Evolutionary conservation across 257 asterid species (phyloP), one percentile per base, ranked within the genome.

Genomic region (Coffea eugenioides): DNA sequence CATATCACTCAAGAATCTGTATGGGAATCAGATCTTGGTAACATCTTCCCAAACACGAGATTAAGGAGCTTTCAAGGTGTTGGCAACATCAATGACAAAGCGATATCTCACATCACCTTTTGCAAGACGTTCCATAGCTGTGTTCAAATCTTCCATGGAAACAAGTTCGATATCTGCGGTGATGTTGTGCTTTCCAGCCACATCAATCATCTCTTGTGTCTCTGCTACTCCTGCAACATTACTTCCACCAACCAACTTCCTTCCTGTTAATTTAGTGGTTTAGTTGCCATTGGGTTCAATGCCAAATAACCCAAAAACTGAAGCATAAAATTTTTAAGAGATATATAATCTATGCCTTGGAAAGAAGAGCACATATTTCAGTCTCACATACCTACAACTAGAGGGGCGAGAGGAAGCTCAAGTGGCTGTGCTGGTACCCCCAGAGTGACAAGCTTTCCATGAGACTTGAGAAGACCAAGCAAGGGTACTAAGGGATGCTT

Each of bases 21-120:
- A 25, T 31, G 10, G 36, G 9, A 20, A 9, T 20, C 56, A 70
- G 36, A 70, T 43, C 56, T 31, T 20, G 74, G 25, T 12, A 23
- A 54, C 0, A 70, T 1, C 18, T 14, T 2, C 12, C 12, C 74
- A 2, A 70, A 56, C 74, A 70, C 34, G 15, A 48, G 43, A 67
- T 23, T 66, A 77, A 66, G 80, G 80, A 66, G 79, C 79, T 69
- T 80, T 80, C 75, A 80, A 56, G 39, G 83, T 74, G 79, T 84
- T 84, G 73, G 73, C 83, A 16, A 84, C 79, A 3, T 81, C 83
- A 6, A 84, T 68, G 59, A 81, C 85, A 36, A 81, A 81, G 21
- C 93, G 90, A 76, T 88, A 91, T 86, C 83, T 85, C 1, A 89
- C 88, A 68, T 89, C 87, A 6, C 87, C 84, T 75, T 83, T 89